phyloP scores from a whole-genome alignment of 2,329 filamentous ascomycete species.

The Remersonia thermophila region DNA sequence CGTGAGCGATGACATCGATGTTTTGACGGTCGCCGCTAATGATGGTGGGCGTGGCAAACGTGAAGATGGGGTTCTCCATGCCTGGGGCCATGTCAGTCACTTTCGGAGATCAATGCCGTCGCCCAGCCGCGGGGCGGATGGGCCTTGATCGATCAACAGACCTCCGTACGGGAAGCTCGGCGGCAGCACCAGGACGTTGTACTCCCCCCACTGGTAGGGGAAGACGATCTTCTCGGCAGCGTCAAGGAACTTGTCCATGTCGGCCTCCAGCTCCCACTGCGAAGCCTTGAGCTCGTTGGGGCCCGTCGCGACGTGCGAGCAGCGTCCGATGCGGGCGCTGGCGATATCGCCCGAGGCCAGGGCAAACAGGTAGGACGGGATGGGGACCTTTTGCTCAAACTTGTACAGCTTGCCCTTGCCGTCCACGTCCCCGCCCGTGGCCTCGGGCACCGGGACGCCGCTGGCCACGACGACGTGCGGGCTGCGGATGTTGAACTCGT shows the following conservation, averaged over 20 bases:
- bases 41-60: constrained; percentile 88
- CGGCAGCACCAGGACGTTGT: constrained; percentile 84
- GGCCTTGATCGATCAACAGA: constrained; percentile 27
- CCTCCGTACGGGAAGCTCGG: constrained; percentile 83
- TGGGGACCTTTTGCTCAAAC: constrained; percentile 84
- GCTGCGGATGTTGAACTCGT: constrained; percentile 77
- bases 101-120: neutral
- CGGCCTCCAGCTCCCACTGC: constrained; percentile 82
- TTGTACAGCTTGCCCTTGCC: constrained; percentile 54
- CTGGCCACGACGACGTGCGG: constrained; percentile 84
- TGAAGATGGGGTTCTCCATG: constrained; percentile 90
- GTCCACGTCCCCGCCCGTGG: constrained; percentile 32
- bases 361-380: constrained; percentile 91
- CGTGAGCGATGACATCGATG: constrained; percentile 91
- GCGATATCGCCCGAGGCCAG: constrained; percentile 76
- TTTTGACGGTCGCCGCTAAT: constrained; percentile 87
- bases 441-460: constrained; percentile 49
- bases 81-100: constrained; percentile 27
- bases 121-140: too few species aligned
- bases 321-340: constrained; percentile 72
- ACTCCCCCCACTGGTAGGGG: constrained; percentile 86
- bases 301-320: constrained; percentile 73
- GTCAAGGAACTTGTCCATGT: constrained; percentile 86
- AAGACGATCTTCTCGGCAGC: constrained; percentile 72
- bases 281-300: constrained; percentile 75